Evolutionary conservation across 2,329 filamentous ascomycete species (phyloP).

Genomic region (Claviceps arundinis): DNA sequence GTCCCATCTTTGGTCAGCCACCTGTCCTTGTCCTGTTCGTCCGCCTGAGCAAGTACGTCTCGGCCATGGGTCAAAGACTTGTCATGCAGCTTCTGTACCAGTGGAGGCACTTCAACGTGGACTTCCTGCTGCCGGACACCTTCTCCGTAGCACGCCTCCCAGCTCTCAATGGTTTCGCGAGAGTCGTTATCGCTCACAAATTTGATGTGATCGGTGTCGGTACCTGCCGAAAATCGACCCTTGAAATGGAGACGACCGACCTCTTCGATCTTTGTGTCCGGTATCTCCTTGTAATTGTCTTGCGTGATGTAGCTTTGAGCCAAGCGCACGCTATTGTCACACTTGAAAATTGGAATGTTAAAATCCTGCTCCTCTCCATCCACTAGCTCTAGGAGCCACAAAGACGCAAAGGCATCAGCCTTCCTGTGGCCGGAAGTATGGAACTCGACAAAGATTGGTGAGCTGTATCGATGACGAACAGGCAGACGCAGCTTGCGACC

Average conservation of each 20-base stretch:
- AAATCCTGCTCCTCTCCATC: constrained; percentile 69
- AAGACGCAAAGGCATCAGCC: constrained; percentile 59
- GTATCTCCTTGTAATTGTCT: constrained; percentile 54
- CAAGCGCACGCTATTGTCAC: constrained; percentile 58
- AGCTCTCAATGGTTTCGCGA: constrained; percentile 85
- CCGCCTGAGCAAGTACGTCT: constrained; percentile 62
- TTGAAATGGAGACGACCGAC: constrained; percentile 71
- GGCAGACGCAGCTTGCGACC: constrained; percentile 54
- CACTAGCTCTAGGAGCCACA: constrained; percentile 77
- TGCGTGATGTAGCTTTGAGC: constrained; percentile 89
- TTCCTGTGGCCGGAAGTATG: constrained; percentile 55
- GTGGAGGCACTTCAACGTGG: constrained; percentile 56
- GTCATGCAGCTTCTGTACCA: constrained; percentile 66
- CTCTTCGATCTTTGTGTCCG: constrained; percentile 65
- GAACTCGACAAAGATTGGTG: constrained; percentile 81
- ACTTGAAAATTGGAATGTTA: constrained; percentile 84
- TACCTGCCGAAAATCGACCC: constrained; percentile 77
- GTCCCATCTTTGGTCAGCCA: constrained; percentile 72
- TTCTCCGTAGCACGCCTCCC: constrained; percentile 83
- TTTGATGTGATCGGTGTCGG: constrained; percentile 68
- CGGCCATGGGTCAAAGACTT: constrained; percentile 65
- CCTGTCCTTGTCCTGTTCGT: constrained; percentile 57
- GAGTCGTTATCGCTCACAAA: constrained; percentile 82
- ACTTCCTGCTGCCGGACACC: constrained; percentile 66
- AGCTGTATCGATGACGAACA: constrained; percentile 80